Conservation (phyloP, 2,329 filamentous ascomycete genomes). For the Epichloe baconii region DNA sequence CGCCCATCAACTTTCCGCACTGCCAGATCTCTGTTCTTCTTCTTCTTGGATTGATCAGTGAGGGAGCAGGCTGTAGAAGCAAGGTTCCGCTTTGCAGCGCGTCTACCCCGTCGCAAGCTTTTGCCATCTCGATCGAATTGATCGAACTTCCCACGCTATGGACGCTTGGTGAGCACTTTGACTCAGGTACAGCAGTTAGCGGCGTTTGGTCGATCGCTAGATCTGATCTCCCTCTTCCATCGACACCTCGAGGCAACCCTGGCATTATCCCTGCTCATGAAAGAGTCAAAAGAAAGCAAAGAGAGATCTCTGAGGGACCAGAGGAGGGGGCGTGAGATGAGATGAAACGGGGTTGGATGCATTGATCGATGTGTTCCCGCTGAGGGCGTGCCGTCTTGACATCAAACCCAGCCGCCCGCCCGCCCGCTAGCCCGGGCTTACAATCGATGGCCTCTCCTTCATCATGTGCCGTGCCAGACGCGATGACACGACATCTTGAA, state of each 20-base stretch:
- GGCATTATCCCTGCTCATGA: neutral
- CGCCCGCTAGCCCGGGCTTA: neutral
- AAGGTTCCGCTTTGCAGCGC: neutral
- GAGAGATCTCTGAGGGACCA: neutral
- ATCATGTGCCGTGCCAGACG: neutral
- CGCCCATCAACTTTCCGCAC: too few relatives aligned
- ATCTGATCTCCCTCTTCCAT: constrained; percentile 8
- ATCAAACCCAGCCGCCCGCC: neutral
- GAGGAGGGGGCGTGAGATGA: neutral
- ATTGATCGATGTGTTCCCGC: neutral
- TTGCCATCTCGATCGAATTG: neutral
- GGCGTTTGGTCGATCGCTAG: constrained; percentile 6
- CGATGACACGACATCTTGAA: neutral
- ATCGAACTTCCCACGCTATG: neutral
- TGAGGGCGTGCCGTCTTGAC: neutral
- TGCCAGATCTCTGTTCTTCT: too few relatives aligned
- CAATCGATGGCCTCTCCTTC: neutral
- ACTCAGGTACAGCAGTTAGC: neutral
- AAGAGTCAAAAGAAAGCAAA: neutral
- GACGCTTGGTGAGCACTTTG: too few relatives aligned
- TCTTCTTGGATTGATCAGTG: too few relatives aligned
- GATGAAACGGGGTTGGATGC: neutral
- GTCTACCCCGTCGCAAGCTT: neutral
- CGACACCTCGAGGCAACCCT: neutral
- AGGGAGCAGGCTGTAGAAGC: too few relatives aligned